These are phyloP conservation scores for Globisporangium spinosum DNA, from an alignment of 352 stramenopile genomes.

Conservation along the genomic window DNA sequence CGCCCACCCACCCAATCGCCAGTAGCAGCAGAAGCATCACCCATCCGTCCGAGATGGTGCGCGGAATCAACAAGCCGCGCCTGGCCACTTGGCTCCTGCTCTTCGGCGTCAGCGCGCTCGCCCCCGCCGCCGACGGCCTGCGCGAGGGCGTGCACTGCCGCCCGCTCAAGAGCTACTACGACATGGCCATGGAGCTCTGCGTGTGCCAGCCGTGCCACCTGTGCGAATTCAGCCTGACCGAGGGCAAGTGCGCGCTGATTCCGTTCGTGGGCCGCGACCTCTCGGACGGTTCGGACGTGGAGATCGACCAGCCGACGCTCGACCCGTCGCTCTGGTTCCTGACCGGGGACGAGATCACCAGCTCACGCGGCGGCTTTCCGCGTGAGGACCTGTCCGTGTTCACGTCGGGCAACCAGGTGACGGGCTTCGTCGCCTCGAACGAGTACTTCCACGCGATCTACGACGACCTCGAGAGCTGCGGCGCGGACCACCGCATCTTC, in stretches of 20 bases:
- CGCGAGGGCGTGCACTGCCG: slow-evolving; percentile 20
- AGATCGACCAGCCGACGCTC: slow-evolving; percentile 36
- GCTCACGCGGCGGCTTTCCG: slow-evolving; percentile 36
- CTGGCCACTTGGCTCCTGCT: slow-evolving; percentile 4
- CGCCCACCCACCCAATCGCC: background rate
- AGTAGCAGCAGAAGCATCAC: background rate
- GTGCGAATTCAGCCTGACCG: slow-evolving; percentile 28
- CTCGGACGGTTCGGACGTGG: slow-evolving; percentile 25
- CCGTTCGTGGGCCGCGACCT: slow-evolving; percentile 13
- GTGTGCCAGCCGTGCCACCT: slow-evolving; percentile 39
- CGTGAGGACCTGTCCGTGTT: slow-evolving; percentile 44
- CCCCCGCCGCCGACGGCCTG: background rate
- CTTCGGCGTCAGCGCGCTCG: slow-evolving; percentile 4
- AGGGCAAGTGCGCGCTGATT: slow-evolving; percentile 25
- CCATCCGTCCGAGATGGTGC: background rate
- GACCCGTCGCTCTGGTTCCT: slow-evolving; percentile 60
- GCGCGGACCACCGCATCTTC: slow-evolving; percentile 37
- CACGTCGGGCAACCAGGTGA: slow-evolving; percentile 48
- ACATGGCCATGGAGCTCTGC: slow-evolving; percentile 25
- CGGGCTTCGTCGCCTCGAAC: slow-evolving; percentile 32
- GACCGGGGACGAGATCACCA: slow-evolving; percentile 47
- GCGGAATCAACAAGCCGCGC: slow-evolving; percentile 2
- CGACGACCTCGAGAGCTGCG: slow-evolving; percentile 34
- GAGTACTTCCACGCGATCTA: slow-evolving; percentile 52
- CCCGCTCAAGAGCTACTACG: slow-evolving; percentile 17